Evolutionary conservation across 2,329 filamentous ascomycete species (phyloP).

Genomic region (Aspergillus tubingensis): DNA sequence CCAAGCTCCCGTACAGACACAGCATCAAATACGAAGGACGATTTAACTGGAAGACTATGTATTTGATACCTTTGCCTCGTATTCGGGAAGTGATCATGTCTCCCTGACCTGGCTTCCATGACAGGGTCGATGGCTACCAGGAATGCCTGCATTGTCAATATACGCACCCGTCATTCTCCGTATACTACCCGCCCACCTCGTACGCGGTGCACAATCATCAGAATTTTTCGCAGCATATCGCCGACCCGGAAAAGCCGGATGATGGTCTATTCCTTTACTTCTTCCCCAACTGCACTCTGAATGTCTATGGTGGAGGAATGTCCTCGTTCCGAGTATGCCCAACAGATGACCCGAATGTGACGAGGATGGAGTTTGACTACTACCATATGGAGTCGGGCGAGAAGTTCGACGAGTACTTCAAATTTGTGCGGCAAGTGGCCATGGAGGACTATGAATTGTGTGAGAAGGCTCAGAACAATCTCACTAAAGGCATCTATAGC

Average conservation of each 20-base stretch:
- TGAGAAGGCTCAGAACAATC: slow-evolving; percentile 57
- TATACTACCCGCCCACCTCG: slow-evolving; percentile 58
- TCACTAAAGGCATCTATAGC: slow-evolving; percentile 56
- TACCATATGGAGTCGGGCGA: slow-evolving; percentile 54
- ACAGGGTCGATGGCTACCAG: slow-evolving; percentile 59
- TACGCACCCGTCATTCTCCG: slow-evolving; percentile 58
- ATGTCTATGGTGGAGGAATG: slow-evolving; percentile 62
- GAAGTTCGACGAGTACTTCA: slow-evolving; percentile 60
- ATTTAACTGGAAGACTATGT: slow-evolving; percentile 64
- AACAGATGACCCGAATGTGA: slow-evolving; percentile 51
- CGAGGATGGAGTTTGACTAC: slow-evolving; percentile 62
- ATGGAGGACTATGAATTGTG: slow-evolving; percentile 60
- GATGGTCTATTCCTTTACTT: slow-evolving; percentile 61
- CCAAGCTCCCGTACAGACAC: slow-evolving; percentile 53
- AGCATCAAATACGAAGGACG: slow-evolving; percentile 58
- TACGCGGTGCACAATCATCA: slow-evolving; percentile 57
- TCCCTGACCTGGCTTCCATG: not conserved
- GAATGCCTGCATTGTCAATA: slow-evolving; percentile 62
- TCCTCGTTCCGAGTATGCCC: slow-evolving; percentile 59
- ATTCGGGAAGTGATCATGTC: not conserved
- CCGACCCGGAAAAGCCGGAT: slow-evolving; percentile 54
- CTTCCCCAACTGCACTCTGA: slow-evolving; percentile 59
- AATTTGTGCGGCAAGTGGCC: slow-evolving; percentile 58
- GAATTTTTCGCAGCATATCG: slow-evolving; percentile 60
- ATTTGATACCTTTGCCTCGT: slow-evolving; percentile 4